Evolutionary conservation across 768 basidiomycete species (phyloP), one percentile per base, ranked within the genome.

Genomic region (Trametes cingulata): DNA sequence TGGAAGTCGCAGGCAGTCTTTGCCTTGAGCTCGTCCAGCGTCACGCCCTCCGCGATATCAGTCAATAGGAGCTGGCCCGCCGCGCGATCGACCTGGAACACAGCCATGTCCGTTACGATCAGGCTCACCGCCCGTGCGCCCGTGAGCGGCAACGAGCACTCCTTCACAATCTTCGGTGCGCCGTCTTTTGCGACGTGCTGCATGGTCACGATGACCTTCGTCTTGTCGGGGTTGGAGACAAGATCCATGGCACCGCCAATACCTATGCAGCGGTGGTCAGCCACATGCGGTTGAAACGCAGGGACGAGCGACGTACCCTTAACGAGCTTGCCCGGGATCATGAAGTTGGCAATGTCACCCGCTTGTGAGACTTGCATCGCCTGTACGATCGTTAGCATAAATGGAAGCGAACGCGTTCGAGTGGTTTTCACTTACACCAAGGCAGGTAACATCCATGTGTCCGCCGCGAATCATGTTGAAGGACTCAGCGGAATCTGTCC

Each of bases 401-500:
- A 61, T 45, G 49, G 17, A 24, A 22, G 20, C 6, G 6, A 6
- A 10, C 4, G 22, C 12, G 13, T 14, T 12, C 22, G 25, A 43
- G 45, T 14, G 27, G 35, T 20, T n/a, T 17, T 41, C 40, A 78
- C 87, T 66, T 74, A 91, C 91, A 43, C 95, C 95, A 47, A 97
- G 82, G 69, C 95, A 92, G 5, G 93, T 86, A 47, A 95, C 89
- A 65, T 96, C 85, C 54, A 97, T 84, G 73, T 97, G 95, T 2
- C 95, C 95, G 53, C 95, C 95, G 56, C 95, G 91, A 72, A 97
- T 96, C 95, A 97, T 97, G 35, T 88, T 89, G 70, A 97, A 97
- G 7, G 92, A 94, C 74, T 96, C 94, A 65, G 84, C 84, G 3
- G 92, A 94, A 73, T 95, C 90, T 87, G 61, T 45, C 4, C 41